phyloP scores from a whole-genome alignment of 1,139 yeast species.

The Sugiyamaella xylanicola region DNA sequence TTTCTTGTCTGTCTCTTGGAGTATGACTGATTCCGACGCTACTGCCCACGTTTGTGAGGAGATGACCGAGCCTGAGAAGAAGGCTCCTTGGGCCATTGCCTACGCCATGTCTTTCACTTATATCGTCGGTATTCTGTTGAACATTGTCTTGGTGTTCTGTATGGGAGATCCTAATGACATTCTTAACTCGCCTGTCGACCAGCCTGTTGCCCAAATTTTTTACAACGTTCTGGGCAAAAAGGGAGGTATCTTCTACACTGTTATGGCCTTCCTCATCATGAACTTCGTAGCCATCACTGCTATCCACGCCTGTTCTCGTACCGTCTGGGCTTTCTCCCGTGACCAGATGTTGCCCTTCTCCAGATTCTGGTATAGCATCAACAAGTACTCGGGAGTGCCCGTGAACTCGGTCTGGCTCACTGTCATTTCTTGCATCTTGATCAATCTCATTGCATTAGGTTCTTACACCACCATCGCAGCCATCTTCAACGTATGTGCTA shows the following conservation, averaged over 20 bases:
- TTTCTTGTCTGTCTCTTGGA: conserved; percentile 71
- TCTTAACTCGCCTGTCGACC: conserved; percentile 59
- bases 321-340: conserved; percentile 67
- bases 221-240: conserved; percentile 55
- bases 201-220: conserved; percentile 61
- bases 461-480: conserved; percentile 72
- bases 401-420: conserved; percentile 69
- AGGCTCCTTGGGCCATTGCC: conserved; percentile 68
- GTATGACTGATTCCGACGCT: conserved; percentile 75
- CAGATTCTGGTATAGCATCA: conserved; percentile 52
- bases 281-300: conserved; percentile 56
- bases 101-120: conserved; percentile 65
- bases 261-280: conserved; percentile 52
- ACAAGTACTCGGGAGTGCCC: conserved; percentile 60
- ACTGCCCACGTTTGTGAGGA: conserved; percentile 76
- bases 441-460: conserved; percentile 62
- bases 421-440: conserved; percentile 56
- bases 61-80: conserved; percentile 62
- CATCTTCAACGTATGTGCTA: conserved; percentile 74
- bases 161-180: conserved; percentile 56
- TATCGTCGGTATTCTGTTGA: conserved; percentile 59
- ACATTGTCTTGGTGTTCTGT: conserved; percentile 67
- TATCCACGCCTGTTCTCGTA: conserved; percentile 66
- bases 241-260: conserved; percentile 59
- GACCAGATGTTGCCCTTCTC: conserved; percentile 69